Evolutionary conservation across 78 protist species (phyloP).

Genomic region (Acrasis kona): DNA sequence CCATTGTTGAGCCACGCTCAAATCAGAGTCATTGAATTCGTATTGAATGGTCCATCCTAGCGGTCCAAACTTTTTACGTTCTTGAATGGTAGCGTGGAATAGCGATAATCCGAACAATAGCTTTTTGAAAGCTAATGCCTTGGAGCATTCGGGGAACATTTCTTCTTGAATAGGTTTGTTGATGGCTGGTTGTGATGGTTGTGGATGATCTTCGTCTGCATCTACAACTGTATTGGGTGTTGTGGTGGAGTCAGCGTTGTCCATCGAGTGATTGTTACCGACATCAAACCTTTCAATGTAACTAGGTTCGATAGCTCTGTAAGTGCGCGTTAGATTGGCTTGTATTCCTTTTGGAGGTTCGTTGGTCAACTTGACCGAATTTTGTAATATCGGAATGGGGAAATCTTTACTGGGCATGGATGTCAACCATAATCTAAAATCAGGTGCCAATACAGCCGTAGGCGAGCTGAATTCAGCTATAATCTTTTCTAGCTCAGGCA

Average conservation of each 20-base stretch:
- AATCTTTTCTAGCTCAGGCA: constrained; percentile 33
- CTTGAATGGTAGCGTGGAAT: constrained; percentile 80
- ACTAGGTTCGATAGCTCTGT: constrained; percentile 2
- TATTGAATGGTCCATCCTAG: constrained; percentile 82
- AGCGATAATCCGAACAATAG: constrained; percentile 54
- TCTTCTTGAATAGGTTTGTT: too few species aligned
- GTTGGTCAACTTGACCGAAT: constrained; percentile 75
- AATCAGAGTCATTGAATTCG: constrained; percentile 70
- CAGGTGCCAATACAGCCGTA: constrained; percentile 12
- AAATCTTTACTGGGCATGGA: constrained; percentile 38
- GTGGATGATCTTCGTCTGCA: too few species aligned
- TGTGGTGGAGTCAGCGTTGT: too few species aligned
- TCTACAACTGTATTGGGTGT: neutral
- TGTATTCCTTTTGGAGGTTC: constrained; percentile 88
- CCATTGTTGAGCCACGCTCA: constrained; percentile 28
- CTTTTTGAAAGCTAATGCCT: constrained; percentile 28
- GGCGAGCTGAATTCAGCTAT: too few species aligned
- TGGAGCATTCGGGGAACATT: constrained; percentile 17
- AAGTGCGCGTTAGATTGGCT: constrained; percentile 49
- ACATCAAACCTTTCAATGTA: too few species aligned
- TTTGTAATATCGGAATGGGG: constrained; percentile 77
- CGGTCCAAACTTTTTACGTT: constrained; percentile 74
- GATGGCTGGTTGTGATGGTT: too few species aligned
- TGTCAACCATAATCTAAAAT: constrained; percentile 72
- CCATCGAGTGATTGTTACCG: too few species aligned